Evolutionary conservation across 2,329 filamentous ascomycete species (phyloP), one percentile per base, ranked within the genome.

Genomic region (Trichoderma semiorbis): DNA sequence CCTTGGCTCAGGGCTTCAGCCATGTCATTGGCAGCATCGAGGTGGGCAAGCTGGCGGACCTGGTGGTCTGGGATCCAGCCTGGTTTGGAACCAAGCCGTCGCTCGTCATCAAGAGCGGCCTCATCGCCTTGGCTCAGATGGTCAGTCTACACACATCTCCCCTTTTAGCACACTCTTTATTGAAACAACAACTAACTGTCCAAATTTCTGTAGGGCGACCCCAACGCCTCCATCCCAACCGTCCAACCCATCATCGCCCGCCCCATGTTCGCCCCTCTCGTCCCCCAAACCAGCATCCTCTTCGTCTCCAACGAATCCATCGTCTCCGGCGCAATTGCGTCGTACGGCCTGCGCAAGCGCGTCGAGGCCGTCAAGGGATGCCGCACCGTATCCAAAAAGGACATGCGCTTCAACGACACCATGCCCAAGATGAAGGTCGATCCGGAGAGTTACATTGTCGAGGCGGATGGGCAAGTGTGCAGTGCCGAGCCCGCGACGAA

Each of bases 401-500:
- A 98, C 81, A 97, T 98, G 94, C 94, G 93, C 78, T 95, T 90
- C 81, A 98, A 98, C 80, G 90, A 94, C 78, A 82, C 83, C 69
- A 94, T 90, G 89, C 95, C 95, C 16, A 89, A 87, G 83, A 98
- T 98, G 93, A 90, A 85, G 77, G 95, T 98, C 73, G 95, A 98
- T 80, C 93, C 95, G 6, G 95, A 98, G 86, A 91, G 88, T 78
- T 98, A 98, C 83, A 88, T 85, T 18, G 95, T 98, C 30, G 91
- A 95, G 83, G 95, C 95, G 2, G 94, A 97, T 81, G 94, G 93
- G 0, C 82, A 88, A 80, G 84, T 90, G 43, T 95, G 92, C 78
- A 87, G 84, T 55, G 93, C 93, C 0, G 93, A 92, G 81, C 93
- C 94, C 5, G 89, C 92, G 26, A 85, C 85, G 30, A 85, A 79